Conservation (phyloP, 768 basidiomycete genomes). For the Porpolomopsis calyptriformis region DNA sequence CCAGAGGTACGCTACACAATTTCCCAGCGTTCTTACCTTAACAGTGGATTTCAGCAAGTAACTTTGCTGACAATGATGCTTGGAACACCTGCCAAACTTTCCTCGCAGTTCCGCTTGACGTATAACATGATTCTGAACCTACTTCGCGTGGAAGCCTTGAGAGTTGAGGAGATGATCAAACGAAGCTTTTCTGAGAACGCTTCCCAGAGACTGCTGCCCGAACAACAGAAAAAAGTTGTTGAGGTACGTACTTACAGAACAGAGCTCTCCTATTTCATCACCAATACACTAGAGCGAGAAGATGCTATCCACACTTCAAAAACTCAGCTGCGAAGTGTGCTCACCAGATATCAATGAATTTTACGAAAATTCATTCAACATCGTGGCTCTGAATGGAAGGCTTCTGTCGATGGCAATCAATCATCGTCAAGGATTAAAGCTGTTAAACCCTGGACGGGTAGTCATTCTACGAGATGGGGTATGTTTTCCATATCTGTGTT, state of each 20-base stretch:
- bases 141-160: conserved; percentile 87
- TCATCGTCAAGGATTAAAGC: conserved; percentile 57
- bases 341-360: conserved; percentile 58
- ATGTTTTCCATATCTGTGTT: conserved; percentile 19
- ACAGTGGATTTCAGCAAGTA: conserved; percentile 41
- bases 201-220: conserved; percentile 83
- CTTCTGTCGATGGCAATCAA: conserved; percentile 50
- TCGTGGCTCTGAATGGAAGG: conserved; percentile 51
- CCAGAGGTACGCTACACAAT: conserved; percentile 54
- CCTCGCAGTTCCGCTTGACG: conserved; percentile 93
- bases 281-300: conserved; percentile 54
- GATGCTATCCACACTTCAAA: conserved; percentile 46
- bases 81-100: conserved; percentile 83
- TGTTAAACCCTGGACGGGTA: conserved; percentile 64
- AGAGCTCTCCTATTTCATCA: conserved; percentile 6
- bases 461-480: conserved; percentile 78
- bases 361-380: conserved; percentile 61
- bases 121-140: conserved; percentile 99
- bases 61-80: conserved; percentile 83
- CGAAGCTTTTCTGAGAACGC: conserved; percentile 97
- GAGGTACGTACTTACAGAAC: conserved; percentile 42
- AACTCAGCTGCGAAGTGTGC: conserved; percentile 62
- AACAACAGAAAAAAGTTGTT: conserved; percentile 79
- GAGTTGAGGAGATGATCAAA: conserved; percentile 99
- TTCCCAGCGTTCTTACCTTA: neutral